Evolutionary conservation across 2,329 filamentous ascomycete genomes (phyloP).

Genomic region (Calonectria pauciramosa): DNA sequence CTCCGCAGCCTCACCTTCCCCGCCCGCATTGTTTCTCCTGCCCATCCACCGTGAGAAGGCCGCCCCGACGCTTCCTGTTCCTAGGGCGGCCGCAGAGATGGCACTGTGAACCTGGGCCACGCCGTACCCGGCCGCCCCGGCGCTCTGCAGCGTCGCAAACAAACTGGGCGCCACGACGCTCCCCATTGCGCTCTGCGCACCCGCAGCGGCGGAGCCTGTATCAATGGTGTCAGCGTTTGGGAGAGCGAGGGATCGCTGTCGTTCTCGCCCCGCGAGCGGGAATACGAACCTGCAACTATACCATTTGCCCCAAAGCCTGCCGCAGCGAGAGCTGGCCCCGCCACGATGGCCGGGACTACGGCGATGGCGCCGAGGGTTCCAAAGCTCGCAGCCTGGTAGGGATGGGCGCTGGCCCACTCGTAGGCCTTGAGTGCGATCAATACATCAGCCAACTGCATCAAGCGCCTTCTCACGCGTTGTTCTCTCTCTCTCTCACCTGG

Average conservation of each 20-base stretch:
- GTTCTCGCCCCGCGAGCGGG: neutral
- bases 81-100: conserved; percentile 26
- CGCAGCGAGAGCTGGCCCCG: conserved; percentile 22
- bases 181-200: conserved; percentile 43
- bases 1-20: neutral
- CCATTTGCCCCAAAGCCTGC: conserved; percentile 38
- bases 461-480: neutral
- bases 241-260: neutral
- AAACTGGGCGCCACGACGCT: conserved; percentile 40
- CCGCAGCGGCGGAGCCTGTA: conserved; percentile 40
- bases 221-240: neutral
- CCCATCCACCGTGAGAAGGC: neutral
- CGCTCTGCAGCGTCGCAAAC: conserved; percentile 50
- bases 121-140: conserved; percentile 37
- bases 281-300: conserved; percentile 32
- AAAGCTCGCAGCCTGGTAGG: conserved; percentile 6
- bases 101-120: conserved; percentile 35
- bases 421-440: neutral
- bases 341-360: conserved; percentile 27
- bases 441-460: neutral
- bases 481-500: neutral
- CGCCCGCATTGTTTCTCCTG: neutral
- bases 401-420: neutral
- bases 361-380: conserved; percentile 23
- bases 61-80: neutral